phyloP scores from a whole-genome alignment of 2,329 filamentous ascomycete genomes.

The Aspergillus pseudonomiae region DNA sequence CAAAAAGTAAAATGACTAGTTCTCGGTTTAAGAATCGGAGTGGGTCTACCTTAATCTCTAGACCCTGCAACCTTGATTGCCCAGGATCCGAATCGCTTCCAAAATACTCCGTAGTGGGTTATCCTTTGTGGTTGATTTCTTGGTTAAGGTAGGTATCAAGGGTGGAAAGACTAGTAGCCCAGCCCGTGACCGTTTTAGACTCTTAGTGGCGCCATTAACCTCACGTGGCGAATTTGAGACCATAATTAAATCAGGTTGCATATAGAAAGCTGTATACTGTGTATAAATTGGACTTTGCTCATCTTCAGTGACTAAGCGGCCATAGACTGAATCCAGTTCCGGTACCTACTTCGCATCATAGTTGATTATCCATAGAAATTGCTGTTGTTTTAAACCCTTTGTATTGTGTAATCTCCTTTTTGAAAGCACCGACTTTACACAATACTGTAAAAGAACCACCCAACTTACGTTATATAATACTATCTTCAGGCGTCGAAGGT shows the following conservation, averaged over 20 bases:
- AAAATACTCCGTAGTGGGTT: neutral
- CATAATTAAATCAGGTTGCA: neutral
- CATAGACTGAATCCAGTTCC: neutral
- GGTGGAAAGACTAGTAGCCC: neutral
- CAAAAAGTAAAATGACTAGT: neutral
- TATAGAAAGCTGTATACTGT: too few species aligned
- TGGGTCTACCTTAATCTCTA: neutral
- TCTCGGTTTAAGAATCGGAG: neutral
- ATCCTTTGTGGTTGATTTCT: neutral
- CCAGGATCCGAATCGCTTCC: neutral
- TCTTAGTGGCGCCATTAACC: neutral
- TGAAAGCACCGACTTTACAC: neutral
- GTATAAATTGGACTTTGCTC: neutral
- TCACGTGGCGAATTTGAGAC: neutral
- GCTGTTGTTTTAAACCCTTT: too few species aligned
- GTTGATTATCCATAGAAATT: too few species aligned
- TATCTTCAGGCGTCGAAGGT: neutral
- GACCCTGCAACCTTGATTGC: neutral
- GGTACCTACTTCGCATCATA: neutral
- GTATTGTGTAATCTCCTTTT: too few species aligned
- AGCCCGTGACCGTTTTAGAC: neutral
- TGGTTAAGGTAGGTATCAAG: neutral
- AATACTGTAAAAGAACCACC: neutral
- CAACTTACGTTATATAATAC: neutral
- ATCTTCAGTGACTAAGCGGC: neutral